Percentiles rank a stretch among this genome's conserved stretches.
These are phyloP conservation scores for Cunninghamia lanceolata DNA, from an alignment of 75 land plant genomes.

Conservation along the genomic window DNA sequence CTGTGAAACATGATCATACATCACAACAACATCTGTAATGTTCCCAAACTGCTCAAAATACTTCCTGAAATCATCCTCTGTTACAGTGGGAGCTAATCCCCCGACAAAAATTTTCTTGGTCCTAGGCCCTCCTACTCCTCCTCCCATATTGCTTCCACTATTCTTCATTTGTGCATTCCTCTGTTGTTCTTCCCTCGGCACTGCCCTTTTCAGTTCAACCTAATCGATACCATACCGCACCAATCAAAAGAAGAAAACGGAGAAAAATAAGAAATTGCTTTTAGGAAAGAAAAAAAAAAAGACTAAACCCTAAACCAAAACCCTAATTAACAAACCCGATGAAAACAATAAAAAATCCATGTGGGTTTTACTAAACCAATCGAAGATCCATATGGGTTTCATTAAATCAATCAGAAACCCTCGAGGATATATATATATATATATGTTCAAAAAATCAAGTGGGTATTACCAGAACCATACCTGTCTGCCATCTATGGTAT, in stretches of 20 bases:
- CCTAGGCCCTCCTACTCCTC: conserved; percentile 28
- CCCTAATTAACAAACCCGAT: too few relatives aligned
- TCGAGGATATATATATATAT: too few relatives aligned
- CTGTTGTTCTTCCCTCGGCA: conserved; percentile 61
- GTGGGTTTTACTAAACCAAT: neutral
- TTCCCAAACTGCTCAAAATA: conserved; percentile 62
- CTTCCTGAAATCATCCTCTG: conserved; percentile 52
- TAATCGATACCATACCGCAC: neutral
- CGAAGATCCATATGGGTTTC: neutral
- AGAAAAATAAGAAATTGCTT: neutral
- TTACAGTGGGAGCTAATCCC: conserved; percentile 46
- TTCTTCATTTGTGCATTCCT: conserved; percentile 30
- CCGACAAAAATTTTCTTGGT: conserved; percentile 59
- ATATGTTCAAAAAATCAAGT: neutral
- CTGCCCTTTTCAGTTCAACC: conserved; percentile 59
- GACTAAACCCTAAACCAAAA: conserved; percentile 2
- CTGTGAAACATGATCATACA: conserved; percentile 56
- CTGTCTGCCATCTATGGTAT: conserved; percentile 39
- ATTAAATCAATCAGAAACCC: neutral
- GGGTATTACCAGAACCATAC: neutral
- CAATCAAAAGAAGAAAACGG: neutral
- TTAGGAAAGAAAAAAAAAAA: neutral
- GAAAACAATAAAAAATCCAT: neutral
- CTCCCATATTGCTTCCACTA: conserved; percentile 26
- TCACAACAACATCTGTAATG: conserved; percentile 53